Evolutionary conservation across 768 basidiomycete species (phyloP).

Genomic region (Guyanaporus albipodus): DNA sequence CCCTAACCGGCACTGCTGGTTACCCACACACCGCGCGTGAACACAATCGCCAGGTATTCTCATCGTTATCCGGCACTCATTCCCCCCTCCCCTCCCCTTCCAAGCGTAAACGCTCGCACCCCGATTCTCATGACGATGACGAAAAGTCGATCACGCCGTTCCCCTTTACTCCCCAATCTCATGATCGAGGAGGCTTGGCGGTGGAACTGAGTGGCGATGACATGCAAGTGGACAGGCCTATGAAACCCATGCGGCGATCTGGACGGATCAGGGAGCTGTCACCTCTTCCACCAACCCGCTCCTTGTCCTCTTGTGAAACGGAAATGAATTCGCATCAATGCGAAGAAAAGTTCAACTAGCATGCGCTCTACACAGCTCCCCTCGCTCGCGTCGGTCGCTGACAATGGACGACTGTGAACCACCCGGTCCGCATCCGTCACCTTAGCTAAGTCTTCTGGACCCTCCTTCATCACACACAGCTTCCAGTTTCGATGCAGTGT

Average conservation of each 20-base stretch:
- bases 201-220: slow-evolving; percentile 26
- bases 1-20: slow-evolving; percentile 14
- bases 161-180: slow-evolving; percentile 19
- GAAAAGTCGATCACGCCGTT: slow-evolving; percentile 14
- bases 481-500: slow-evolving; percentile 20
- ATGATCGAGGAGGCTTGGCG: slow-evolving; percentile 21
- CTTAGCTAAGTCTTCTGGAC: slow-evolving; percentile 26
- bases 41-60: slow-evolving; percentile 47
- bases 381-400: slow-evolving; percentile 17
- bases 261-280: slow-evolving; percentile 27
- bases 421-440: slow-evolving; percentile 12
- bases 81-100: slow-evolving; percentile 30
- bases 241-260: slow-evolving; percentile 36
- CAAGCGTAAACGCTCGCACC: slow-evolving; percentile 33
- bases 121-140: slow-evolving; percentile 21
- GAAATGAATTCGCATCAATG: slow-evolving; percentile 32
- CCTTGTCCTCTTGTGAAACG: slow-evolving; percentile 27
- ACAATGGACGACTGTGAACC: slow-evolving; percentile 24
- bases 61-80: slow-evolving; percentile 33
- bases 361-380: slow-evolving; percentile 18
- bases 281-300: slow-evolving; percentile 22
- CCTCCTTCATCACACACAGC: slow-evolving; percentile 9
- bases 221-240: slow-evolving; percentile 31
- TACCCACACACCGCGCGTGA: slow-evolving; percentile 58
- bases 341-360: slow-evolving; percentile 17